Percentiles rank a stretch among this genome's conserved stretches.
Evolutionary conservation across 2,329 filamentous ascomycete genomes (phyloP).

Genomic region (Venturia oleaginea): DNA sequence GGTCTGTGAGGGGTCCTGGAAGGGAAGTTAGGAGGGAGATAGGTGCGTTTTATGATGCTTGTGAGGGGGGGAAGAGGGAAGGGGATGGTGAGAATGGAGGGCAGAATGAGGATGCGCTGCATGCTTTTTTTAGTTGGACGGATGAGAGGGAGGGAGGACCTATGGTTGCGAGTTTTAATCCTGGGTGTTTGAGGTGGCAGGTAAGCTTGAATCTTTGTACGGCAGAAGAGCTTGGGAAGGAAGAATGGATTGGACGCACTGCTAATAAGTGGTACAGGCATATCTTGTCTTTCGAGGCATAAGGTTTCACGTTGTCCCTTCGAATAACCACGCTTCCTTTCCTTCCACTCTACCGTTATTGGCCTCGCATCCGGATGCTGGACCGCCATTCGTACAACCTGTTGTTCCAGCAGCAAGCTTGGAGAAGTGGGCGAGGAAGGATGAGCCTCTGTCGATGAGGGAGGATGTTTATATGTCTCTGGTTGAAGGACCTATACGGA

Average conservation of each 20-base stretch:
- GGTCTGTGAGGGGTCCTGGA: slow-evolving; percentile 34
- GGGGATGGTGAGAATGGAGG: slow-evolving; percentile 34
- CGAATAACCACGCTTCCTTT: slow-evolving; percentile 89
- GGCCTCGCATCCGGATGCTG: slow-evolving; percentile 39
- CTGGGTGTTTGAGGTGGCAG: slow-evolving; percentile 94
- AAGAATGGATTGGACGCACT: not conserved
- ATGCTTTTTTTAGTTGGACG: slow-evolving; percentile 11
- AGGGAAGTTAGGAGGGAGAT: slow-evolving; percentile 48
- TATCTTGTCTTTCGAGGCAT: slow-evolving; percentile 72
- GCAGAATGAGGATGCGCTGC: slow-evolving; percentile 3
- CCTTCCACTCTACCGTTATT: slow-evolving; percentile 84
- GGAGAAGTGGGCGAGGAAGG: slow-evolving; percentile 32
- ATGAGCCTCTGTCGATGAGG: slow-evolving; percentile 30
- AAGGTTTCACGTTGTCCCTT: slow-evolving; percentile 56
- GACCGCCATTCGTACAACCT: slow-evolving; percentile 18
- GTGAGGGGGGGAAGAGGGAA: slow-evolving; percentile 53
- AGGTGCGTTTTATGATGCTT: slow-evolving; percentile 55
- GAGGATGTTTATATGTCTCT: slow-evolving; percentile 52
- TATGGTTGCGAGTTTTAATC: slow-evolving; percentile 64
- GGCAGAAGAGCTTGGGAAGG: not conserved
- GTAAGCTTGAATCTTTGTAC: slow-evolving; percentile 38
- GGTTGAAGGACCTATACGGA: slow-evolving; percentile 66
- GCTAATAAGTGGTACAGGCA: slow-evolving; percentile 46
- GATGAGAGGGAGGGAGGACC: not conserved
- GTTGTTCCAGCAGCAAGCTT: slow-evolving; percentile 22